These are phyloP conservation scores for Macadamia tetraphylla DNA, from an alignment of 164 flowering plant species.

Conservation along the genomic window DNA sequence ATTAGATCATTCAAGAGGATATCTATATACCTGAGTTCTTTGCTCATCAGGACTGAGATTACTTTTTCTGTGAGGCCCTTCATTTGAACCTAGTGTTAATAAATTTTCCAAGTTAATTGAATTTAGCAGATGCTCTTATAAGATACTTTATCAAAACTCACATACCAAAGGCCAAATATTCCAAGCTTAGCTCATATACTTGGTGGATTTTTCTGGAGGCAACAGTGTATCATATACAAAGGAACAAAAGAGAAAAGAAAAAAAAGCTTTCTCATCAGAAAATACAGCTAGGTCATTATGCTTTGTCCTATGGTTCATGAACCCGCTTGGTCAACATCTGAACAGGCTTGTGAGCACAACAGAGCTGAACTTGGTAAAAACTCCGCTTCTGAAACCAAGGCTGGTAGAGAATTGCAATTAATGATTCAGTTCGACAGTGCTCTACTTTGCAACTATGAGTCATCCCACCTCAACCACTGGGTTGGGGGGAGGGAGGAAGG, in stretches of 20 bases:
- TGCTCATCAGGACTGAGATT: slow-evolving; percentile 60
- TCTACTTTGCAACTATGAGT: neutral
- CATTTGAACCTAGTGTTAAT: slow-evolving; percentile 49
- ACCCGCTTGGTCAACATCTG: neutral
- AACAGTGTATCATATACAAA: too few relatives aligned
- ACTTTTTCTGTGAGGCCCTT: slow-evolving; percentile 66
- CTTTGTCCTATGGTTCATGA: neutral
- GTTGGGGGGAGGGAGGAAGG: neutral
- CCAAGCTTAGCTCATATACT: too few relatives aligned
- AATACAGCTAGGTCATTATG: neutral
- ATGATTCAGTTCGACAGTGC: neutral
- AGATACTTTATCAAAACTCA: too few relatives aligned
- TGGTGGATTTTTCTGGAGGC: too few relatives aligned
- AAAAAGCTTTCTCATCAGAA: too few relatives aligned
- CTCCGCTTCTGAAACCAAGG: too few relatives aligned
- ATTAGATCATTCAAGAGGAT: neutral
- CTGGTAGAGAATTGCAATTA: too few relatives aligned
- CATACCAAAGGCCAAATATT: too few relatives aligned
- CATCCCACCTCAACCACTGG: neutral
- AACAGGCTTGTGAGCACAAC: neutral
- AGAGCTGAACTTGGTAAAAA: too few relatives aligned
- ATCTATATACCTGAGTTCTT: slow-evolving; percentile 57
- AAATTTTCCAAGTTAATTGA: neutral
- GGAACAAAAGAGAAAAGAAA: too few relatives aligned
- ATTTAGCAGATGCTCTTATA: neutral